Evolutionary conservation across 2,329 filamentous ascomycete species (phyloP), one percentile per base, ranked within the genome.

Genomic region (Curvularia lunata): DNA sequence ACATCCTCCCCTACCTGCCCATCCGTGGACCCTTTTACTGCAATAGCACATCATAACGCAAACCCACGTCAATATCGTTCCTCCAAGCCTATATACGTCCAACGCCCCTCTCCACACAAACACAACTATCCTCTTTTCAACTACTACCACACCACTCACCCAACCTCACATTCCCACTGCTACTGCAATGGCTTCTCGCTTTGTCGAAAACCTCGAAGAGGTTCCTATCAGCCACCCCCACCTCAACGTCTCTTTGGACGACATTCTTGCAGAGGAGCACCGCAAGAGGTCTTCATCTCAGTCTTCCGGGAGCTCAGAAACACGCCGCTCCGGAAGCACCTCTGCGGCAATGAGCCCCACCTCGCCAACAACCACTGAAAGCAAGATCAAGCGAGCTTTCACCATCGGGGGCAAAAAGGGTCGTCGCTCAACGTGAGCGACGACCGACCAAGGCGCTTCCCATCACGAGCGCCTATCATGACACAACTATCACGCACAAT

Each of bases 221-320:
- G 71, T 73, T 19, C 70, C 72, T 18, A 74, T 73, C 60, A 73
- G 69, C 21, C 74, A 77, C 43, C 73, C 74, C 28, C 72, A 75
- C 47, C 73, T 76, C 62, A 78, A 78, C 54, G 74, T 78, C 61
- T 75, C 70, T 12, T 65, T 78, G 19, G 73, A 78, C 34, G 75
- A 78, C 60, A 75, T 78, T 19, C 70, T 78, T 25, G 73, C 73
- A 41, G 75, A 78, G 54, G 75, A 75, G 48, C 61, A 67, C 13
- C 74, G 74, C 59, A 74, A 72, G 50, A 64, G 69, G 19, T 76
- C 73, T 18, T 65, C 67, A 45, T 75, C 73, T 18, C 64, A 73
- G 25, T 75, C 73, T 6, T 75, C 73, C 8, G 61, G 61, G 10
- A 66, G 65, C 18, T 72, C 69, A n/a, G 64, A 71, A 18, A 63